A percentile compares a stretch with the other conserved stretches of the same genome.
These are phyloP conservation scores for Wilcoxina mikolae DNA, from an alignment of 495 filamentous ascomycete species.

Conservation along the genomic window DNA sequence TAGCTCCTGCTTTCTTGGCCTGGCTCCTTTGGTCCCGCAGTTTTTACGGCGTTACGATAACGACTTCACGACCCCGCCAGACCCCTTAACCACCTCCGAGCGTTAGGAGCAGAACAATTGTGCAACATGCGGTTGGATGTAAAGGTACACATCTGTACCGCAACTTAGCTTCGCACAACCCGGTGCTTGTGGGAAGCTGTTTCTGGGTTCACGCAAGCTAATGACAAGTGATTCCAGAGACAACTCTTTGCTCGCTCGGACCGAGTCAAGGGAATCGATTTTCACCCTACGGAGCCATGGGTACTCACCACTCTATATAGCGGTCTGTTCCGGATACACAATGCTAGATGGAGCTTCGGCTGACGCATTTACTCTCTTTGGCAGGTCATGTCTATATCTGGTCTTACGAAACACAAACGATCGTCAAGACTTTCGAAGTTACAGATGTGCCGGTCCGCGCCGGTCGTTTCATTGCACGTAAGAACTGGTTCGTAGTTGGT, in stretches of 20 bases:
- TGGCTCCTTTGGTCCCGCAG: background rate
- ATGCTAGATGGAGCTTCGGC: background rate
- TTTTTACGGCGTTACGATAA: slow-evolving; percentile 6
- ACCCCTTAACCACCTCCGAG: slow-evolving; percentile 8
- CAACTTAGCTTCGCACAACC: slow-evolving; percentile 8
- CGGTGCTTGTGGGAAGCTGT: slow-evolving; percentile 10
- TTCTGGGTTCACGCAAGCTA: slow-evolving; percentile 4
- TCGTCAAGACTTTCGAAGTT: slow-evolving; percentile 98
- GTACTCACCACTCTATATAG: slow-evolving; percentile 93
- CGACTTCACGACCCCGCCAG: slow-evolving; percentile 6
- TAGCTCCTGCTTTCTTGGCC: background rate
- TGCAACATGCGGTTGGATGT: slow-evolving; percentile 75
- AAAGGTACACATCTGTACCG: slow-evolving; percentile 44
- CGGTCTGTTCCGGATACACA: slow-evolving; percentile 37
- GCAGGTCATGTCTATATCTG: slow-evolving; percentile 95
- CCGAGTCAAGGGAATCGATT: slow-evolving; percentile 95
- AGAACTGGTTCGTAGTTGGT: slow-evolving; percentile 98
- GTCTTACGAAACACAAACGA: slow-evolving; percentile 94
- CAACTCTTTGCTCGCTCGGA: slow-evolving; percentile 72
- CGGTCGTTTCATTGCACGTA: slow-evolving; percentile 88
- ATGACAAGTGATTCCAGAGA: slow-evolving; percentile 37
- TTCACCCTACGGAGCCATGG: slow-evolving; percentile 93
- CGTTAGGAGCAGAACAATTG: background rate
- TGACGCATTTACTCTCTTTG: background rate
- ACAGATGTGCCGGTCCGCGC: slow-evolving; percentile 97